phyloP scores from a whole-genome alignment of 768 basidiomycete species.

The Favolaschia claudopus region DNA sequence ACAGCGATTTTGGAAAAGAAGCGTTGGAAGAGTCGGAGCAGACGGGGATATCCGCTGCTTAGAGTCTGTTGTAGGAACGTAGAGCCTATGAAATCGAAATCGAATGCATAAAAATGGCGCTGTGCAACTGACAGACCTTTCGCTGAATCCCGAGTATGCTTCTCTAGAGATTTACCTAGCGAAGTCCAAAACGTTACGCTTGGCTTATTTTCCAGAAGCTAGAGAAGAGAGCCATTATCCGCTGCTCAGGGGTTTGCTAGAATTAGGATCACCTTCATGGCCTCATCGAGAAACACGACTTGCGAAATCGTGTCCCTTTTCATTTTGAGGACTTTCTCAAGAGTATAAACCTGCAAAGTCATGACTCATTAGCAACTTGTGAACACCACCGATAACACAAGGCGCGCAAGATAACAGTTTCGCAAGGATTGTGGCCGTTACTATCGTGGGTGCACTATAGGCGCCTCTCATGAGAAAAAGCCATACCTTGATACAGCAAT shows the following conservation, averaged over 20 bases:
- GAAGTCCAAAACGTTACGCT: slow-evolving; percentile 92
- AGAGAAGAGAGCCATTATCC: neutral
- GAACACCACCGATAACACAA: neutral
- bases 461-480: neutral
- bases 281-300: slow-evolving; percentile 87
- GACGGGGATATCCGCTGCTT: slow-evolving; percentile 83
- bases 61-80: slow-evolving; percentile 92
- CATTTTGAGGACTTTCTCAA: slow-evolving; percentile 91
- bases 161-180: slow-evolving; percentile 81
- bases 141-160: slow-evolving; percentile 78
- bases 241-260: neutral
- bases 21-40: slow-evolving; percentile 93
- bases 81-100: slow-evolving; percentile 63
- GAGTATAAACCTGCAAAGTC: slow-evolving; percentile 78
- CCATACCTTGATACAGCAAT: slow-evolving; percentile 85
- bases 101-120: neutral
- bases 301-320: slow-evolving; percentile 87
- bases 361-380: neutral
- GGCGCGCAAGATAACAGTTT: neutral
- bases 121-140: slow-evolving; percentile 58
- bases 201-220: slow-evolving; percentile 91
- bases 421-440: neutral
- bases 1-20: slow-evolving; percentile 96
- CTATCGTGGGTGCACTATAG: neutral
- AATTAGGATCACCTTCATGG: slow-evolving; percentile 73